These are phyloP conservation scores for Lodderomyces oxycetoniae DNA, from an alignment of 1,139 yeast genomes.

Conservation along the genomic window DNA sequence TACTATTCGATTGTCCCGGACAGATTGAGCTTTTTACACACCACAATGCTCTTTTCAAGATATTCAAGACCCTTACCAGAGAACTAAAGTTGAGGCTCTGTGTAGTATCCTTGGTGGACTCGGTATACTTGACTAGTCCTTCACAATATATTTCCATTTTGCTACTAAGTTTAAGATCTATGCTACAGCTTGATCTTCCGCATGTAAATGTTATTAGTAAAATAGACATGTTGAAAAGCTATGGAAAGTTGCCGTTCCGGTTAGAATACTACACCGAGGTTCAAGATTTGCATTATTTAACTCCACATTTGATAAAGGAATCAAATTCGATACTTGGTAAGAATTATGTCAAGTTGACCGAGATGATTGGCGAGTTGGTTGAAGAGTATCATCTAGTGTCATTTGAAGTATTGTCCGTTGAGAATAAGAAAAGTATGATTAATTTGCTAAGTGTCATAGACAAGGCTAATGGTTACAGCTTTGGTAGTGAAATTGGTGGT, in stretches of 20 bases:
- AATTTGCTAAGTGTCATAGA: constrained; percentile 71
- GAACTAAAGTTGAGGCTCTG: constrained; percentile 67
- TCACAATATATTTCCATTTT: constrained; percentile 87
- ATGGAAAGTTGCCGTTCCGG: constrained; percentile 57
- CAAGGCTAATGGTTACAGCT: constrained; percentile 88
- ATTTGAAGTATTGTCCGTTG: constrained; percentile 86
- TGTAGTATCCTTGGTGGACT: constrained; percentile 83
- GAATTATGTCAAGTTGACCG: constrained; percentile 65
- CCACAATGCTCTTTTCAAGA: constrained; percentile 35
- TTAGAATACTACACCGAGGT: constrained; percentile 90
- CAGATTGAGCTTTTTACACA: constrained; percentile 48
- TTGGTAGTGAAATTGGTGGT: constrained; percentile 92
- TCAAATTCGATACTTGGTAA: constrained; percentile 56
- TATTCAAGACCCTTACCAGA: constrained; percentile 35
- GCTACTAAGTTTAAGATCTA: constrained; percentile 69
- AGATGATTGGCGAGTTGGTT: constrained; percentile 75
- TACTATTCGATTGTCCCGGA: constrained; percentile 81
- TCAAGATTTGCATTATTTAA: constrained; percentile 68
- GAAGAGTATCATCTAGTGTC: constrained; percentile 84
- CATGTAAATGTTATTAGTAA: constrained; percentile 63
- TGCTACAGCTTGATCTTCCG: constrained; percentile 44
- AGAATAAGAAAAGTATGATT: constrained; percentile 90
- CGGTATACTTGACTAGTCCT: constrained; percentile 79
- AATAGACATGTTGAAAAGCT: constrained; percentile 72
- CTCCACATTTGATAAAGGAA: constrained; percentile 70